phyloP scores from a whole-genome alignment of 352 stramenopile species.

The Globisporangium spiculum region DNA sequence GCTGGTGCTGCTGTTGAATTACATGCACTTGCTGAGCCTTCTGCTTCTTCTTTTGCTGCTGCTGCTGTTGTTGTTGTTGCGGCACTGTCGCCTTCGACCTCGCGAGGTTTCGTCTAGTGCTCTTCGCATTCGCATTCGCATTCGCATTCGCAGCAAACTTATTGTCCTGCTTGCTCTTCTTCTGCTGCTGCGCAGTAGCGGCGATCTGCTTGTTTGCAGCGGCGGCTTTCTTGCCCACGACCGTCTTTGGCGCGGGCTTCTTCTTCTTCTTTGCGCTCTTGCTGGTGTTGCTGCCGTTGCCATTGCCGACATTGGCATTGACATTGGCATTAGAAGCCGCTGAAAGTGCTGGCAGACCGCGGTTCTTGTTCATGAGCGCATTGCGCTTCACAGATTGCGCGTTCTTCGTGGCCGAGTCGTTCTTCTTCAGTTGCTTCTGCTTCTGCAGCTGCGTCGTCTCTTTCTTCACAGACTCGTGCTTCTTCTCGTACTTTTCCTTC shows the following conservation, averaged over 20 bases:
- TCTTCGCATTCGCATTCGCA: constrained; percentile 11
- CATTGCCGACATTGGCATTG: not conserved
- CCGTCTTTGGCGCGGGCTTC: constrained; percentile 18
- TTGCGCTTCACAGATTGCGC: constrained; percentile 31
- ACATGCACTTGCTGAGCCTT: constrained; percentile 5
- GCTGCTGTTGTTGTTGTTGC: not conserved
- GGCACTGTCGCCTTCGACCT: constrained; percentile 9
- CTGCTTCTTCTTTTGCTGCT: constrained; percentile 11
- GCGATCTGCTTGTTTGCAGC: constrained; percentile 4
- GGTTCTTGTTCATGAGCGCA: constrained; percentile 46
- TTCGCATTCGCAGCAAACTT: constrained; percentile 9
- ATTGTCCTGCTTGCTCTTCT: constrained; percentile 21
- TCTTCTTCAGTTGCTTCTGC: constrained; percentile 19
- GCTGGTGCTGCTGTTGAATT: constrained; percentile 11
- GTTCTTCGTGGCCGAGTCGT: constrained; percentile 16
- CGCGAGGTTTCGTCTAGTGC: constrained; percentile 9
- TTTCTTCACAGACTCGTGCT: constrained; percentile 19
- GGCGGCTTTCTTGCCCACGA: constrained; percentile 17
- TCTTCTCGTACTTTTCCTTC: constrained; percentile 38
- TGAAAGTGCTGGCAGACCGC: constrained; percentile 22
- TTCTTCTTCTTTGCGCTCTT: constrained; percentile 21
- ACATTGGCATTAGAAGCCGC: not conserved
- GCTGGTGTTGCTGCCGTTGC: not conserved
- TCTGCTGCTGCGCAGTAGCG: not conserved
- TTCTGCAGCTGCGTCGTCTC: constrained; percentile 23